These are phyloP conservation scores for Xylariaceae sp. DNA, from an alignment of 2,329 filamentous ascomycete genomes.

Conservation along the genomic window DNA sequence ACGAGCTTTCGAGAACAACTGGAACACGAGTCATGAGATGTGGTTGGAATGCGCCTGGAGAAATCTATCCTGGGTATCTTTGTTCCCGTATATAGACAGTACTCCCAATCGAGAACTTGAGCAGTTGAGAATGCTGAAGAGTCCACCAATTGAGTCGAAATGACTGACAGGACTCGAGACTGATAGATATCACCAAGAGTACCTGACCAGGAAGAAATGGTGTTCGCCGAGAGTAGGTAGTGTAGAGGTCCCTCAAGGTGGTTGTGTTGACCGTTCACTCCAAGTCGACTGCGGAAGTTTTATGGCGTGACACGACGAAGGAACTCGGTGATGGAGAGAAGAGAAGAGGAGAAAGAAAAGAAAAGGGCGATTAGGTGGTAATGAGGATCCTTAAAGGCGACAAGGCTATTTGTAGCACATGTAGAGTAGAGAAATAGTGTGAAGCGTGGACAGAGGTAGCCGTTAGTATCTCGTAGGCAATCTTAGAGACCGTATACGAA, in stretches of 20 bases:
- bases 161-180: not conserved
- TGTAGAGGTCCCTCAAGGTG: not conserved
- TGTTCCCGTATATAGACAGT: not conserved
- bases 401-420: conserved; percentile 15
- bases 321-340: not conserved
- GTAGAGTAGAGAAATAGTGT: not conserved
- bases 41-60: conserved; percentile 3
- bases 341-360: conserved; percentile 4
- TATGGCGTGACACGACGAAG: not conserved
- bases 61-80: not conserved
- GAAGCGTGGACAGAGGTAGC: too few species aligned
- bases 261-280: not conserved
- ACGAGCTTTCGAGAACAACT: conserved; percentile 27
- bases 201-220: not conserved
- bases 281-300: not conserved
- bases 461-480: too few species aligned
- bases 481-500: too few species aligned
- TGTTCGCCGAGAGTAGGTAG: conserved; percentile 1
- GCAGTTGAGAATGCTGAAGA: not conserved
- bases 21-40: conserved; percentile 26
- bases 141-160: not conserved
- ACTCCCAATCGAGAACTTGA: not conserved
- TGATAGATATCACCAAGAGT: not conserved
- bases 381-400: conserved; percentile 11
- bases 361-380: not conserved